These are phyloP conservation scores for Peronospora tabacina DNA, from an alignment of 352 stramenopile species.

Conservation along the genomic window DNA sequence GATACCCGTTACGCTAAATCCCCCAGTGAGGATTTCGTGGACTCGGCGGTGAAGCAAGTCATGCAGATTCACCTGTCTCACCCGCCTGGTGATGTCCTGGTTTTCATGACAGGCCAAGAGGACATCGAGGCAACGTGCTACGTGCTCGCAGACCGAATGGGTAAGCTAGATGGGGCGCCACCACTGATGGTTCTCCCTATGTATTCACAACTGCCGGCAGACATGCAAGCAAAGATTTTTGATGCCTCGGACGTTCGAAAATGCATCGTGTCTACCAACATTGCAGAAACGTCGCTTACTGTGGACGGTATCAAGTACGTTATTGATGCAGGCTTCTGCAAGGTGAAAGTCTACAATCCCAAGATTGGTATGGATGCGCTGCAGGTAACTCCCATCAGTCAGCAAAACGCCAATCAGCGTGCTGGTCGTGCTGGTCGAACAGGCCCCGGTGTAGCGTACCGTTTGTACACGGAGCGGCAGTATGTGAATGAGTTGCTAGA, in stretches of 20 bases:
- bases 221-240: constrained; percentile 98
- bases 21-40: constrained; percentile 95
- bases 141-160: constrained; percentile 93
- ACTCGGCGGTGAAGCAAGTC: constrained; percentile 96
- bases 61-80: constrained; percentile 97
- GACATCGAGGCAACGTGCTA: constrained; percentile 96
- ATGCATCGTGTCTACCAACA: constrained; percentile 97
- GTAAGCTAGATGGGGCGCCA: constrained; percentile 86
- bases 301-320: constrained; percentile 98
- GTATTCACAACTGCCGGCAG: constrained; percentile 97
- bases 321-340: constrained; percentile 96
- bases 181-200: constrained; percentile 98
- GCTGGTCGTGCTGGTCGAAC: constrained; percentile 91
- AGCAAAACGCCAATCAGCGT: constrained; percentile 97
- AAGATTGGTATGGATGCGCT: constrained; percentile 99
- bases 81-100: constrained; percentile 94
- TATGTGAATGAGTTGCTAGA: constrained; percentile 96
- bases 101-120: constrained; percentile 99
- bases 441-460: constrained; percentile 88
- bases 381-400: constrained; percentile 92
- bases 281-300: constrained; percentile 94
- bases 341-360: constrained; percentile 99
- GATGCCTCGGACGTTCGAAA: constrained; percentile 92
- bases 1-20: constrained; percentile 89
- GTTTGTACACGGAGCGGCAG: constrained; percentile 96